Conservation (phyloP, 768 basidiomycete genomes). For the Nidularia pulvinata region DNA sequence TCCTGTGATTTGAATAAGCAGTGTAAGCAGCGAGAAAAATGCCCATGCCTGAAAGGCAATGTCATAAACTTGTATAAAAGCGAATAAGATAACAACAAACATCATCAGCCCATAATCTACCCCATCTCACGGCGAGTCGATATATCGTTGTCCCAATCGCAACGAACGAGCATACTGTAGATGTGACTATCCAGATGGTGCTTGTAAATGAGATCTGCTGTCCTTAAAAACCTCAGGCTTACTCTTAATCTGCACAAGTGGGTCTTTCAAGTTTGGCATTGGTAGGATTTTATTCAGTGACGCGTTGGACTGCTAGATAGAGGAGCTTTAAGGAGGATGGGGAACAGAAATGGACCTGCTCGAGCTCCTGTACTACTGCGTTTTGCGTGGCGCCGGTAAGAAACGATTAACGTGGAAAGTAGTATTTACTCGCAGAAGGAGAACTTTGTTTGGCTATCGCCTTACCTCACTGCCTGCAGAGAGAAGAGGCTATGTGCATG, state of each 20-base stretch:
- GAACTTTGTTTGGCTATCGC: background rate
- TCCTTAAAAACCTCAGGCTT: background rate
- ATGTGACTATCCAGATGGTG: slow-evolving; percentile 17
- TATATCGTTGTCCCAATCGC: slow-evolving; percentile 26
- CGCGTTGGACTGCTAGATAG: background rate
- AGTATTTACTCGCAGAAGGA: background rate
- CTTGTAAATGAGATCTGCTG: no score
- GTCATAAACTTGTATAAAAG: background rate
- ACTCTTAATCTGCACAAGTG: slow-evolving; percentile 12
- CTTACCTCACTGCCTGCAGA: background rate
- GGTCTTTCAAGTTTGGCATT: slow-evolving; percentile 4
- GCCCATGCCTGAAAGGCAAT: slow-evolving; percentile 20
- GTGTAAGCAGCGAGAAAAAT: slow-evolving; percentile 19
- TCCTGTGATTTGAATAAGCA: slow-evolving; percentile 22
- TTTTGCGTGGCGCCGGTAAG: background rate
- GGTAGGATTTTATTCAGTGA: background rate
- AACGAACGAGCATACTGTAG: slow-evolving; percentile 25
- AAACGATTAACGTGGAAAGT: background rate
- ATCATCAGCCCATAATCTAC: slow-evolving; percentile 33
- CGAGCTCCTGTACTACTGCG: no score
- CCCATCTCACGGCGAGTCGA: slow-evolving; percentile 26
- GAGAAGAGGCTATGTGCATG: background rate
- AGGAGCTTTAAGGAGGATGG: background rate
- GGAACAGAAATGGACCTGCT: background rate
- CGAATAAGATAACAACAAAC: slow-evolving; percentile 10